Evolutionary conservation across 352 stramenopile genomes (phyloP), one percentile per base, ranked within the genome.

Genomic region (Phytophthora idaei): DNA sequence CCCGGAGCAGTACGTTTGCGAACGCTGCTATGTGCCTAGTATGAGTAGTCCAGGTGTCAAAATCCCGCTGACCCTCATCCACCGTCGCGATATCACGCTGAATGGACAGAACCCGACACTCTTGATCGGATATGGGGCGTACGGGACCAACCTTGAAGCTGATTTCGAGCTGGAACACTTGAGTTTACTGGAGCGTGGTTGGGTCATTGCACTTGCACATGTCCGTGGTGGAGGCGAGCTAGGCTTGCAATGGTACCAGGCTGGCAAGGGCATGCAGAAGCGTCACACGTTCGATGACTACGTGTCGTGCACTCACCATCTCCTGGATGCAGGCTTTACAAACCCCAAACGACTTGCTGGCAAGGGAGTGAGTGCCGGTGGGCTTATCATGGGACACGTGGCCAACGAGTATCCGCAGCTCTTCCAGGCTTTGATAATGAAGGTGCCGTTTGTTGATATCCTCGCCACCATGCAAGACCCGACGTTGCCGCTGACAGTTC

Each of bases 361-460:
- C 9, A 95, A 95, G 32, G 88, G 87, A 9, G 73, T 85, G 44
- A 98, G 92, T 60, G 92, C 92, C 10, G 92, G 92, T 14, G 92
- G 87, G 1, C 69, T 97, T 12, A 85, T 97, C 37, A 92, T 95
- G 76, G 92, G 90, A 3, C 82, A 86, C 65, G 84, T 97, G 67
- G 91, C 90, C 9, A 97, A 97, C 64, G 76, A 91, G 37, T 68
- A 85, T 27, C 87, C 90, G 0, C 56, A 87, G 0, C 62, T 96
- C 3, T 95, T 95, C 49, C 71, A 78, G 11, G 89, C 90, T 45
- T 54, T 97, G 52, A 74, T 97, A 5, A 80, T 97, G 64, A 92
- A 95, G 41, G 89, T 96, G 28, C 93, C 93, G 8, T 98, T 98
- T 49, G 77, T 98, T 0, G 90, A 97, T 34, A 92, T 97, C 34